phyloP scores from a whole-genome alignment of 257 asterid species.

The Jaltomata sinuosa region DNA sequence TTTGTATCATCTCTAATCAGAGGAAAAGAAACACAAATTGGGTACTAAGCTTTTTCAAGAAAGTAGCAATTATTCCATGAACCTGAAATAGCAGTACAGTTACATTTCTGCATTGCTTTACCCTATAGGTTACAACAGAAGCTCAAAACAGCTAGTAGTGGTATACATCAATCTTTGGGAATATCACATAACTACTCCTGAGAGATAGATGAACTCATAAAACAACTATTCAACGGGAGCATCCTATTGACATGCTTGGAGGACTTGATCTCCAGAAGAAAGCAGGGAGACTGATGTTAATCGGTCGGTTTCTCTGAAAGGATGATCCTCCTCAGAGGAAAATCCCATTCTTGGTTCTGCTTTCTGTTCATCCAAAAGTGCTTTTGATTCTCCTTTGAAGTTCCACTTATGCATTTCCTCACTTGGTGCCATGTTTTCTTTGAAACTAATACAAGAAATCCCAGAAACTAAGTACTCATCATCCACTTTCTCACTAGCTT shows the following conservation, averaged over 20 bases:
- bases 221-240: not conserved
- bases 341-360: not conserved
- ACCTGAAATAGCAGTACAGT: not conserved
- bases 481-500: not conserved
- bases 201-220: not conserved
- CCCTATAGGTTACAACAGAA: not conserved
- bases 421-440: conserved; percentile 44
- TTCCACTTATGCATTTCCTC: conserved; percentile 17
- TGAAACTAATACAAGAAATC: conserved; percentile 11
- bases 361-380: conserved; percentile 30
- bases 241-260: conserved; percentile 22
- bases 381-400: conserved; percentile 23
- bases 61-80: not conserved
- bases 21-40: not conserved
- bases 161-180: not conserved
- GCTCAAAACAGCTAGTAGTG: not conserved
- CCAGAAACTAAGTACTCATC: not conserved
- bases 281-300: conserved; percentile 36
- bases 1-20: not conserved
- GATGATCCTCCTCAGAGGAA: conserved; percentile 34
- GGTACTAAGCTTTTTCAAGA: not conserved
- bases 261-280: conserved; percentile 25
- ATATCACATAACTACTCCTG: not conserved
- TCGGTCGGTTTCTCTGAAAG: conserved; percentile 33
- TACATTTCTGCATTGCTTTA: not conserved